Evolutionary conservation across 2,329 filamentous ascomycete genomes (phyloP), one percentile per base, ranked within the genome.

Genomic region (Cercospora sojina): DNA sequence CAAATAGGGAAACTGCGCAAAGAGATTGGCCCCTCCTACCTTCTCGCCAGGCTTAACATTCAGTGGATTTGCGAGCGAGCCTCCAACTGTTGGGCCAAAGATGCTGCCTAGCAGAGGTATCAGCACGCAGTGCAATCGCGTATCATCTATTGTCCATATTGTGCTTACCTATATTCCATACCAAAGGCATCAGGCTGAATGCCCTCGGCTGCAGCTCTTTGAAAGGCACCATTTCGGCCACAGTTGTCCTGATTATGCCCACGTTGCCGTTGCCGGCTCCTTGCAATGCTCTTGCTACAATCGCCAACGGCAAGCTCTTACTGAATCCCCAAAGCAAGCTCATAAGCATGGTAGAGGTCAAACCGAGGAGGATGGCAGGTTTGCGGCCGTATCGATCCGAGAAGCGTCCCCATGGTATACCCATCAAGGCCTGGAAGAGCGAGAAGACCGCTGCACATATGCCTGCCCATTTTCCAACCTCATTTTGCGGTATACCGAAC

Each of bases 121-220:
- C 27, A 56, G 53, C 51, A 32, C 0, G 4, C 20, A 16, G 8
- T 7, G 18, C 51, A 53, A 5, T 5, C 23, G 13, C 29, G 1
- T 5, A 25, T 18, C 1, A 5, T 10, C 51, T 7, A 10, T 32
- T 18, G 7, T 32, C 51, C 51, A 20, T n/a, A n/a, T n/a, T n/a
- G 5, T 16, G 9, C 51, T 56, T 20, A 27, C 53, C 94, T 61
- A 97, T 82, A 10, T 89, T 93, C 90, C 92, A 98, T 1, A 90
- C 91, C 16, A 98, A 80, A 3, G 94, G 94, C 93, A 98, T 97
- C 55, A 98, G 84, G 70, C 90, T 93, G 78, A 98, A 98, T 0
- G 95, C 95, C 61, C 88, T 84, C 0, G 94, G 93, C 75, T 97
- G 94, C 6, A 97, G 83, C 75, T 93, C 90, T 77, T 86, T 92